phyloP scores from a whole-genome alignment of 257 asterid genomes.

The Gentiana dahurica region DNA sequence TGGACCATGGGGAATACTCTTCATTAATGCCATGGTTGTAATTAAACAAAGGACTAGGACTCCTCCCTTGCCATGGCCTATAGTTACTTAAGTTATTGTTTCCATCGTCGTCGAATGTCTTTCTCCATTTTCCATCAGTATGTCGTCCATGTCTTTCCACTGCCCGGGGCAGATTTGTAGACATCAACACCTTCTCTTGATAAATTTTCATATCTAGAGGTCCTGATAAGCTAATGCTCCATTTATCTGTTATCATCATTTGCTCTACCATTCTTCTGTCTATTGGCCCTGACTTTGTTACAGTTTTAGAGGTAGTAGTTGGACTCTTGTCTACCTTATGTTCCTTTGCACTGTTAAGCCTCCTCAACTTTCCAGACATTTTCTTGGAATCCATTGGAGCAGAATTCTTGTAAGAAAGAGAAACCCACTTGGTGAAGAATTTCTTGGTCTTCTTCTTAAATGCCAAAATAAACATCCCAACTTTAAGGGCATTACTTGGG shows the following conservation, averaged over 20 bases:
- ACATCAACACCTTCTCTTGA: slow-evolving; percentile 6
- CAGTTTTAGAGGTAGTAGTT: slow-evolving; percentile 12
- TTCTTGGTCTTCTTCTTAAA: slow-evolving; percentile 47
- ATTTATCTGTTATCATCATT: slow-evolving; percentile 19
- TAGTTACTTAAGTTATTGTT: slow-evolving; percentile 13
- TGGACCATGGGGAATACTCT: slow-evolving; percentile 59
- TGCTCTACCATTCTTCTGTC: slow-evolving; percentile 18
- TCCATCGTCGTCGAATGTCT: neutral
- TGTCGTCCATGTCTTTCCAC: slow-evolving; percentile 1
- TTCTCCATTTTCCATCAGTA: slow-evolving; percentile 7
- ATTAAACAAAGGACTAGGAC: slow-evolving; percentile 21
- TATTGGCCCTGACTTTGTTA: slow-evolving; percentile 53
- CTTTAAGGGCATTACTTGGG: too few relatives aligned
- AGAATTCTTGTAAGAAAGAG: slow-evolving; percentile 22
- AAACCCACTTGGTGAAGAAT: slow-evolving; percentile 30
- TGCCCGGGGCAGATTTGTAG: slow-evolving; percentile 6
- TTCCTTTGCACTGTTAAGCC: slow-evolving; percentile 18
- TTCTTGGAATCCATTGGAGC: neutral
- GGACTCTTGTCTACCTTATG: slow-evolving; percentile 11
- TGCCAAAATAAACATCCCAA: slow-evolving; percentile 42
- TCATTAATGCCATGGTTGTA: slow-evolving; percentile 17
- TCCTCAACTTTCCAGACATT: slow-evolving; percentile 24
- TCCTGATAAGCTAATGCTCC: slow-evolving; percentile 33
- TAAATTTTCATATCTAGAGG: slow-evolving; percentile 31
- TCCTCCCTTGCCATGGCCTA: slow-evolving; percentile 24